Evolutionary conservation across 2,329 filamentous ascomycete genomes (phyloP).

Genomic region (Geosmithia putterillii): DNA sequence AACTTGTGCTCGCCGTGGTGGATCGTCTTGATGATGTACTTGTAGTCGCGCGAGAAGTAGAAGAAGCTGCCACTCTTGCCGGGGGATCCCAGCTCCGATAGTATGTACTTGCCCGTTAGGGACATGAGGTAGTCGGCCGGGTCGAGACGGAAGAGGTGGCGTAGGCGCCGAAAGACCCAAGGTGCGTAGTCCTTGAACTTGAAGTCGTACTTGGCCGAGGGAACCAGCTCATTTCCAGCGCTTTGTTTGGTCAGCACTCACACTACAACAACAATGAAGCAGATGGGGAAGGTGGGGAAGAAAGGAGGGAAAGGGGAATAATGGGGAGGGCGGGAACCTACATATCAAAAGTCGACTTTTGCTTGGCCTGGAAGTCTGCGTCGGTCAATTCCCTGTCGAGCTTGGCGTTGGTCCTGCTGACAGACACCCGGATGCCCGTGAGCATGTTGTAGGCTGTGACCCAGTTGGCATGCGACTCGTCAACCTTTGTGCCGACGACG

Average conservation of each 20-base stretch:
- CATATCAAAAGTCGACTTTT: constrained; percentile 99
- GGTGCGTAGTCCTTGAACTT: constrained; percentile 99
- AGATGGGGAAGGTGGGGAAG: neutral
- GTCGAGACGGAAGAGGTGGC: constrained; percentile 78
- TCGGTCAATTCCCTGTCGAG: constrained; percentile 82
- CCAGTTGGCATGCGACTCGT: constrained; percentile 94
- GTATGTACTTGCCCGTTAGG: constrained; percentile 93
- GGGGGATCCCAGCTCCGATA: constrained; percentile 91
- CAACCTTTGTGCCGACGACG: constrained; percentile 91
- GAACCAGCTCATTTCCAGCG: constrained; percentile 92
- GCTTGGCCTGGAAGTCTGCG: constrained; percentile 83
- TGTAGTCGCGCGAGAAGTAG: constrained; percentile 98
- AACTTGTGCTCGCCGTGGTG: constrained; percentile 92
- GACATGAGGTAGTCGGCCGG: constrained; percentile 98
- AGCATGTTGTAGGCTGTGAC: constrained; percentile 99
- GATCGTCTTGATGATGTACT: constrained; percentile 99
- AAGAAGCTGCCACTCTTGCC: constrained; percentile 99
- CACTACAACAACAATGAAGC: constrained; percentile 5
- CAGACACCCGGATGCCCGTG: constrained; percentile 93
- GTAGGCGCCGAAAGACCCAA: constrained; percentile 93
- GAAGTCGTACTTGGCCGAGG: constrained; percentile 98
- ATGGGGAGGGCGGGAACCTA: constrained; percentile 46
- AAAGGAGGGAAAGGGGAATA: neutral
- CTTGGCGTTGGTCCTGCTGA: constrained; percentile 94
- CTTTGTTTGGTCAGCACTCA: too few relatives aligned